Conservation (phyloP, 2,329 filamentous ascomycete species). For the Tolypocladium ophioglossoides region DNA sequence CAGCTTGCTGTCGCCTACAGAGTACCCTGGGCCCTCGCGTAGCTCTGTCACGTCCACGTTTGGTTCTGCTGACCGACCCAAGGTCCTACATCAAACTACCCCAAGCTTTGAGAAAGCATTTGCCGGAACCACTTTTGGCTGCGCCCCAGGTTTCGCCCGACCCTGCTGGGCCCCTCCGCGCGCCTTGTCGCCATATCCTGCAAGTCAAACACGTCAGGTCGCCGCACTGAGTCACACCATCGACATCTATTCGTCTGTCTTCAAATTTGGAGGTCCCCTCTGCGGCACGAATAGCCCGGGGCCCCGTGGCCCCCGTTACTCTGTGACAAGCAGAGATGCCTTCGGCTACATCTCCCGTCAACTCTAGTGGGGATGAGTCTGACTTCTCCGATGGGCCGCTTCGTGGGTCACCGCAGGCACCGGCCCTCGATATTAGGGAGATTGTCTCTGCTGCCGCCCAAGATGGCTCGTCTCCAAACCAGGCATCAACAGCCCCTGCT, state of each 20-base stretch:
- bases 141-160: background rate
- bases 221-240: background rate
- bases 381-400: conserved; percentile 2
- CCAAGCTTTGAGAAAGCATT: too few species aligned
- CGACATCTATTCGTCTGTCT: background rate
- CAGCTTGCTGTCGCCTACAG: background rate
- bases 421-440: conserved; percentile 8
- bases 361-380: conserved; percentile 2
- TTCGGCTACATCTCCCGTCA: conserved; percentile 1
- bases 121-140: background rate
- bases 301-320: background rate
- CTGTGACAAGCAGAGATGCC: conserved; percentile 1
- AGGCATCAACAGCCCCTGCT: background rate
- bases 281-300: background rate
- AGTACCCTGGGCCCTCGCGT: background rate
- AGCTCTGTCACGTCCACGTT: background rate
- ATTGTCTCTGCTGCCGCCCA: conserved; percentile 5
- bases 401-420: background rate
- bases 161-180: too few species aligned
- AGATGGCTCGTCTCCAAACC: background rate
- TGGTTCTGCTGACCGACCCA: background rate
- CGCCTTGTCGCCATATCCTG: too few species aligned
- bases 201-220: background rate
- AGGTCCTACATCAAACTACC: background rate
- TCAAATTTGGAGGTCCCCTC: background rate